Evolutionary conservation across 352 stramenopile genomes (phyloP).

Genomic region (Globisporangium ultimum): DNA sequence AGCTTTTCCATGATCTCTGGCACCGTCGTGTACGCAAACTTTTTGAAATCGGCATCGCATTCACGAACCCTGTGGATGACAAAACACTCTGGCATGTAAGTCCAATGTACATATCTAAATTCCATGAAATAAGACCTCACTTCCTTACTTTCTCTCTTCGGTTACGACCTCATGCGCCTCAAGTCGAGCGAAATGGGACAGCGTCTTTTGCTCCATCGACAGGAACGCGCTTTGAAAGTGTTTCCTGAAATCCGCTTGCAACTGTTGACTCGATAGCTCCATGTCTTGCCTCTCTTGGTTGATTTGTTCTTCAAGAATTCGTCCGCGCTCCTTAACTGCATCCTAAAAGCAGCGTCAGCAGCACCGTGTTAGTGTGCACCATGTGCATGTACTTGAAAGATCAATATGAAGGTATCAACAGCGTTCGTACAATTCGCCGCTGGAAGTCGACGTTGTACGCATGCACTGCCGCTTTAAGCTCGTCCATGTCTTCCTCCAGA

Average conservation of each 20-base stretch:
- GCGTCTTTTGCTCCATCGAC: constrained; percentile 50
- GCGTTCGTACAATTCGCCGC: constrained; percentile 51
- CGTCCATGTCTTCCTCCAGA: constrained; percentile 77
- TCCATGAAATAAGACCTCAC: not conserved
- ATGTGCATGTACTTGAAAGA: too few species aligned
- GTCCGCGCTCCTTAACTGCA: constrained; percentile 61
- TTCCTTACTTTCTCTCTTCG: constrained; percentile 51
- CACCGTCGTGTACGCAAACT: constrained; percentile 84
- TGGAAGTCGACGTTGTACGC: constrained; percentile 86
- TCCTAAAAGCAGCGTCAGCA: constrained; percentile 44
- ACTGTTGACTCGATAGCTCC: constrained; percentile 51
- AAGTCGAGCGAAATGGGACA: constrained; percentile 56
- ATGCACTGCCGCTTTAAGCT: constrained; percentile 74
- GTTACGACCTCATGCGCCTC: constrained; percentile 42
- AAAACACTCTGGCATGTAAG: constrained; percentile 4
- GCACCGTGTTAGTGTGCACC: too few species aligned
- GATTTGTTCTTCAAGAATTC: constrained; percentile 47
- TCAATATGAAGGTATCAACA: too few species aligned
- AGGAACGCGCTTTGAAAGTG: constrained; percentile 52
- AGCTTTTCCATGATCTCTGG: constrained; percentile 86
- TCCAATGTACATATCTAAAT: not conserved
- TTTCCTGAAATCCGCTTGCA: constrained; percentile 38
- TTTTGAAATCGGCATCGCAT: constrained; percentile 46
- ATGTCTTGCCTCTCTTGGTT: constrained; percentile 52
- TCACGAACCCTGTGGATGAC: constrained; percentile 33